Conservation (phyloP, 2,329 filamentous ascomycete genomes). For the Immersiporthe knoxdaviesiana region DNA sequence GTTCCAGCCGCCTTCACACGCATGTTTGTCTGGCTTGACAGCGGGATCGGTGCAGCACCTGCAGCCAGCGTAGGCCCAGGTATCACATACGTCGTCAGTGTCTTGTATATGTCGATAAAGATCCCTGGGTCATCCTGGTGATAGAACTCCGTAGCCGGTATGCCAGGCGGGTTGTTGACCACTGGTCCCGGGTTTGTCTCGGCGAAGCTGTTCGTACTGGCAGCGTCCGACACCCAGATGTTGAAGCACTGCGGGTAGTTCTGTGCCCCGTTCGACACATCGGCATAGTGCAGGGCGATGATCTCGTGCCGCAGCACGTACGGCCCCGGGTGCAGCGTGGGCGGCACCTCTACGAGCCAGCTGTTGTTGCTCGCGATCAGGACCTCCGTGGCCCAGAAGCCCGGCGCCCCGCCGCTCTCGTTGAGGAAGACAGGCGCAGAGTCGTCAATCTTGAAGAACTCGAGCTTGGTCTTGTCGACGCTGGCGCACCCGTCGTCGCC, state of each 20-base stretch:
- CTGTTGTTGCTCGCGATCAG: conserved; percentile 58
- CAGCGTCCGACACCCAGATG: conserved; percentile 34
- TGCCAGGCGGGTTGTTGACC: conserved; percentile 24
- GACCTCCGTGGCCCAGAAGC: conserved; percentile 47
- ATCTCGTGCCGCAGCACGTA: conserved; percentile 60
- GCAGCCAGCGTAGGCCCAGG: conserved; percentile 36
- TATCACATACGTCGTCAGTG: conserved; percentile 33
- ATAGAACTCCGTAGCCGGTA: conserved; percentile 35
- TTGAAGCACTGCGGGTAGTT: conserved; percentile 40
- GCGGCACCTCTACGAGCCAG: conserved; percentile 51
- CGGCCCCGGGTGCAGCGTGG: conserved; percentile 46
- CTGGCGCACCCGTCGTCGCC: conserved; percentile 45
- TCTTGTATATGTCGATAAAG: conserved; percentile 33
- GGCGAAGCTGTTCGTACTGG: not conserved
- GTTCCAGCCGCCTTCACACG: conserved; percentile 32
- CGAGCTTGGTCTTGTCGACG: conserved; percentile 44
- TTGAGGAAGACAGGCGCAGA: conserved; percentile 39
- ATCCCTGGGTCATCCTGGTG: conserved; percentile 34
- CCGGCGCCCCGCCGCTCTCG: conserved; percentile 29
- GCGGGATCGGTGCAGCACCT: conserved; percentile 34
- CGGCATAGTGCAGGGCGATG: conserved; percentile 44
- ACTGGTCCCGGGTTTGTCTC: not conserved
- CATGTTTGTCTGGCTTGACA: conserved; percentile 32
- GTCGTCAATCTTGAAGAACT: conserved; percentile 50
- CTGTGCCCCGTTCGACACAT: conserved; percentile 34